These are phyloP conservation scores for Colletotrichum musae DNA, from an alignment of 2,329 filamentous ascomycete genomes.

Conservation along the genomic window DNA sequence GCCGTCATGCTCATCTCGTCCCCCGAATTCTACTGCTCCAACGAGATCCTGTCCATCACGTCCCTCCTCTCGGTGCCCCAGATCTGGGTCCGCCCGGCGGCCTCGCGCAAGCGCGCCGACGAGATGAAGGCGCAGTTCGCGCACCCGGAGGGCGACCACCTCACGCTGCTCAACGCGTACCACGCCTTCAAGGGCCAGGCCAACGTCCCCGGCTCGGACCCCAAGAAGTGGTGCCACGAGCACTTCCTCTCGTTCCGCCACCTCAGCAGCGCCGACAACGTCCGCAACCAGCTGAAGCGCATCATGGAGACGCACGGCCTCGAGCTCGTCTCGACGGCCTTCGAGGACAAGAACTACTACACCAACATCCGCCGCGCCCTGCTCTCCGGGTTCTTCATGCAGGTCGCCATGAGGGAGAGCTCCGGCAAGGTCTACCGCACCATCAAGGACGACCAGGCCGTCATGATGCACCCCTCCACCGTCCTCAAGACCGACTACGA, in stretches of 20 bases:
- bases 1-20: conserved; percentile 99
- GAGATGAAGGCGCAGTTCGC: conserved; percentile 97
- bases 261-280: conserved; percentile 92
- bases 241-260: conserved; percentile 94
- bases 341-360: conserved; percentile 98
- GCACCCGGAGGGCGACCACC: conserved; percentile 93
- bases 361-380: conserved; percentile 95
- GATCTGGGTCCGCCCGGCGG: conserved; percentile 90
- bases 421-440: conserved; percentile 93
- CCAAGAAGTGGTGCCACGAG: conserved; percentile 95
- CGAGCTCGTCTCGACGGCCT: conserved; percentile 89
- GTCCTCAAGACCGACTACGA: conserved; percentile 91
- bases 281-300: conserved; percentile 89
- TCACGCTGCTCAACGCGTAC: conserved; percentile 97
- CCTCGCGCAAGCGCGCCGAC: conserved; percentile 89
- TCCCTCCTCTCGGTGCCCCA: conserved; percentile 95
- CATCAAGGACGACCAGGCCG: conserved; percentile 95
- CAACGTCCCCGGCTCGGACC: conserved; percentile 76
- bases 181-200: conserved; percentile 91
- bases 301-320: conserved; percentile 96
- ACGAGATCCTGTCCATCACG: conserved; percentile 96
- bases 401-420: conserved; percentile 94
- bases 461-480: conserved; percentile 93
- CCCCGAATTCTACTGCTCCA: conserved; percentile 98
- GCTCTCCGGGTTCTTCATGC: conserved; percentile 98